Evolutionary conservation across 2,329 filamentous ascomycete species (phyloP).

Genomic region (Akanthomyces dipterigenus): DNA sequence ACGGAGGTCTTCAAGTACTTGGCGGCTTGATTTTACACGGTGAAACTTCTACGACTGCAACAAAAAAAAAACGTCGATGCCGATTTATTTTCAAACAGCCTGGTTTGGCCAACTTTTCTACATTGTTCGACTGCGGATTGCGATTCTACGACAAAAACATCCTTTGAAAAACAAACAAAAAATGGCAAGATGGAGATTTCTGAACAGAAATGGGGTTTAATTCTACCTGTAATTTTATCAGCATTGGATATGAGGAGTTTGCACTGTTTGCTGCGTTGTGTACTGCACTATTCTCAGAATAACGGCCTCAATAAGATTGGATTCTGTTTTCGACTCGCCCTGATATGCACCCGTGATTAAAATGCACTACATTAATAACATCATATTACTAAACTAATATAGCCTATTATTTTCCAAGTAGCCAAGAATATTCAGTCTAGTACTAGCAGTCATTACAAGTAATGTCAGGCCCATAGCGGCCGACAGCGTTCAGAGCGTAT

Average conservation of each 20-base stretch:
- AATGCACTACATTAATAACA: neutral
- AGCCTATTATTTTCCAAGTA: too few species aligned
- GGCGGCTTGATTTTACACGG: too few species aligned
- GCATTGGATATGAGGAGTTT: neutral
- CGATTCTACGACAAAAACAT: neutral
- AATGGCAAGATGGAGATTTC: neutral
- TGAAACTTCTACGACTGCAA: neutral
- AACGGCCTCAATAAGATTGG: slow-evolving; percentile 9
- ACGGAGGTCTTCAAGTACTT: neutral
- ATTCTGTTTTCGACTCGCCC: neutral
- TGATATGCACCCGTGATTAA: neutral
- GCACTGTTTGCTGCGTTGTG: neutral
- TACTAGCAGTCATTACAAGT: neutral
- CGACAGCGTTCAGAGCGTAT: neutral
- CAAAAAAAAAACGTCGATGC: neutral
- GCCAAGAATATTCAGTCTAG: neutral
- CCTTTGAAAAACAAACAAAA: neutral
- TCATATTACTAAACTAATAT: neutral
- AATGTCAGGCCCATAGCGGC: neutral
- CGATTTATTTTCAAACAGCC: neutral
- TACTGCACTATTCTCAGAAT: neutral
- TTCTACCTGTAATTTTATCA: slow-evolving; percentile 5
- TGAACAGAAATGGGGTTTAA: neutral
- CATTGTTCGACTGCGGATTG: neutral
- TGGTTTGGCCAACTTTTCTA: neutral